These are phyloP conservation scores for Microbotryomycetes sp. DNA, from an alignment of 1,284 basidiomycete species.

Conservation along the genomic window DNA sequence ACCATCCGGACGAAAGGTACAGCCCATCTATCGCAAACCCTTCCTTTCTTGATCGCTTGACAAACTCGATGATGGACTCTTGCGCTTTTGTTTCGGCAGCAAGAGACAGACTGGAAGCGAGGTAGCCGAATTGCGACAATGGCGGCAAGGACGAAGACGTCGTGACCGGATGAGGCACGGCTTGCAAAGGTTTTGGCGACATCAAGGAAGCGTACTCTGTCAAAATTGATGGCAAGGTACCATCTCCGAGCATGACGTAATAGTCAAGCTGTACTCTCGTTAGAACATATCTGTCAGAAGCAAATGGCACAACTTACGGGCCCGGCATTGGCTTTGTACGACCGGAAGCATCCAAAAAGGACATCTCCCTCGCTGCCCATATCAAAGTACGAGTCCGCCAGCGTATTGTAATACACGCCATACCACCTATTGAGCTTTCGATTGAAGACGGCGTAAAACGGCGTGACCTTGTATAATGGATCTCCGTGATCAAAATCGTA, in stretches of 20 bases:
- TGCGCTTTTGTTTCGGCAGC: slow-evolving; percentile 27
- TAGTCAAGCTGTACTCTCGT: slow-evolving; percentile 14
- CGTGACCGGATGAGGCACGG: background rate
- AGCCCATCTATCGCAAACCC: slow-evolving; percentile 26
- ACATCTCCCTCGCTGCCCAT: slow-evolving; percentile 27
- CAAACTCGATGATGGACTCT: slow-evolving; percentile 22
- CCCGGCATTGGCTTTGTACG: slow-evolving; percentile 22
- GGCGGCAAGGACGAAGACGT: slow-evolving; percentile 18
- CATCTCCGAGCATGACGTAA: slow-evolving; percentile 16
- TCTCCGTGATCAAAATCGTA: slow-evolving; percentile 20
- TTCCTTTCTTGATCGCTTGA: slow-evolving; percentile 7
- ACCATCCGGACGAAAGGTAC: slow-evolving; percentile 26
- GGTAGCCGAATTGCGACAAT: slow-evolving; percentile 26
- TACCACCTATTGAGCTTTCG: slow-evolving; percentile 8
- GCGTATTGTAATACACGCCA: slow-evolving; percentile 29
- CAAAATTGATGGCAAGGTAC: slow-evolving; percentile 5
- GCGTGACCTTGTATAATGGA: slow-evolving; percentile 17
- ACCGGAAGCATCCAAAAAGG: slow-evolving; percentile 19
- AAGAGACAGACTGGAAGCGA: slow-evolving; percentile 19
- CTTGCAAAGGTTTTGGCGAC: slow-evolving; percentile 2
- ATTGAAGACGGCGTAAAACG: slow-evolving; percentile 26
- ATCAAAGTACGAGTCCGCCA: slow-evolving; percentile 21
- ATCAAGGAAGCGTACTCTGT: slow-evolving; percentile 5
- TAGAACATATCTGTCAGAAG: background rate
- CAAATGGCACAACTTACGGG: slow-evolving; percentile 20